These are phyloP conservation scores for Grosmannia huntii DNA, from an alignment of 2,329 filamentous ascomycete species.

Conservation along the genomic window DNA sequence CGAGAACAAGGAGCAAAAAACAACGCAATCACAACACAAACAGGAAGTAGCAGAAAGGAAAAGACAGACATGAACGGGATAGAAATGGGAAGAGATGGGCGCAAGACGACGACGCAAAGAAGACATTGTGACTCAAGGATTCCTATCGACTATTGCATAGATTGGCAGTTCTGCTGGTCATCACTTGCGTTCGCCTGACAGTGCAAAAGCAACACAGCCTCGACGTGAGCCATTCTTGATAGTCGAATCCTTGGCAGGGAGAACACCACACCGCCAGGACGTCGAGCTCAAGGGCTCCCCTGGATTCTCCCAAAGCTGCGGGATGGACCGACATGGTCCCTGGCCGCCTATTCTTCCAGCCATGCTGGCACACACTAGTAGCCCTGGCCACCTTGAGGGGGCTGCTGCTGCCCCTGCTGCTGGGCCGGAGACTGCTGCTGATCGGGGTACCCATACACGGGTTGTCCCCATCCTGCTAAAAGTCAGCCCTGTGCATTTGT, in stretches of 20 bases:
- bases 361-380: background rate
- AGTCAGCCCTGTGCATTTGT: background rate
- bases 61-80: background rate
- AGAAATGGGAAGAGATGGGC: background rate
- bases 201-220: background rate
- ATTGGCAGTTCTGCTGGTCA: background rate
- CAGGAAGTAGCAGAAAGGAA: background rate
- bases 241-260: background rate
- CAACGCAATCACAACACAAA: background rate
- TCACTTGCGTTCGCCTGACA: background rate
- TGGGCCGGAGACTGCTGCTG: conserved; percentile 23
- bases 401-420: conserved; percentile 25
- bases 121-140: background rate
- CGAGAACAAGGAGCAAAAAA: background rate
- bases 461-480: conserved; percentile 19
- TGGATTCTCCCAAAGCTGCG: background rate
- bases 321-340: background rate
- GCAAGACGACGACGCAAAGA: background rate
- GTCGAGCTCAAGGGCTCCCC: background rate
- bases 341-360: background rate
- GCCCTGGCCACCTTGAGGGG: conserved; percentile 21
- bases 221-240: background rate
- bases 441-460: conserved; percentile 33
- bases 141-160: background rate
- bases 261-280: background rate